A percentile compares a stretch with the other conserved stretches of the same genome.
Evolutionary conservation across 2,329 filamentous ascomycete genomes (phyloP).

Genomic region (Domatiomyces globalis): DNA sequence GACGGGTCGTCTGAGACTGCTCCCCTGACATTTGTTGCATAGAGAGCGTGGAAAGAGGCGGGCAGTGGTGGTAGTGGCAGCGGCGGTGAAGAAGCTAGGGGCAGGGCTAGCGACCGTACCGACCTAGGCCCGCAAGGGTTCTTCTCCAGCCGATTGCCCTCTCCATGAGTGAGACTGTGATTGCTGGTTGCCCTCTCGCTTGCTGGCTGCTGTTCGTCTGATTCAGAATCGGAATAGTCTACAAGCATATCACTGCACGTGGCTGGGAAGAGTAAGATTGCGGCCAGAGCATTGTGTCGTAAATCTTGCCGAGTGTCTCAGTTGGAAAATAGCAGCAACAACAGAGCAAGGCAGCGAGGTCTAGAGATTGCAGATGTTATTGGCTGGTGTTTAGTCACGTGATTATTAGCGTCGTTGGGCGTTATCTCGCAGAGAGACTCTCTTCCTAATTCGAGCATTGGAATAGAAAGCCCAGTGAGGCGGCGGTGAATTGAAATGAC

Average conservation of each 20-base stretch:
- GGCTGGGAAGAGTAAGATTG: too few relatives aligned
- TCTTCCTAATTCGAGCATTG: too few relatives aligned
- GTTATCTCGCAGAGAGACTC: background rate
- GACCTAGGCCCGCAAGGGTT: too few relatives aligned
- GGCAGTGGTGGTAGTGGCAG: conserved; percentile 40
- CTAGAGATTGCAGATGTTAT: background rate
- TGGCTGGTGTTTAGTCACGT: background rate
- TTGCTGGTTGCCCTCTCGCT: background rate
- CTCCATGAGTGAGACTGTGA: too few relatives aligned
- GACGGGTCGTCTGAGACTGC: conserved; percentile 68
- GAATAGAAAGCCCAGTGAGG: too few relatives aligned
- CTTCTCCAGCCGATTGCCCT: too few relatives aligned
- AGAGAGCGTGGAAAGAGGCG: conserved; percentile 70
- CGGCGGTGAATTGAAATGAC: too few relatives aligned
- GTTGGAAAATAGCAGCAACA: background rate
- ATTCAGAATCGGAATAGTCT: background rate
- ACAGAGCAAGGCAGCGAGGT: background rate
- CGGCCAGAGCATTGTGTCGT: too few relatives aligned
- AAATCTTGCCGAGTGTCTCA: background rate
- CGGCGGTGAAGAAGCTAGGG: background rate
- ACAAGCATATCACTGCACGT: background rate
- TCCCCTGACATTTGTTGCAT: conserved; percentile 65
- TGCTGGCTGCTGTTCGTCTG: background rate
- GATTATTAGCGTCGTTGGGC: background rate
- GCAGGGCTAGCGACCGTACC: background rate